These are phyloP conservation scores for Excoecaria agallocha DNA, from an alignment of 345 rosid genomes.

Conservation along the genomic window DNA sequence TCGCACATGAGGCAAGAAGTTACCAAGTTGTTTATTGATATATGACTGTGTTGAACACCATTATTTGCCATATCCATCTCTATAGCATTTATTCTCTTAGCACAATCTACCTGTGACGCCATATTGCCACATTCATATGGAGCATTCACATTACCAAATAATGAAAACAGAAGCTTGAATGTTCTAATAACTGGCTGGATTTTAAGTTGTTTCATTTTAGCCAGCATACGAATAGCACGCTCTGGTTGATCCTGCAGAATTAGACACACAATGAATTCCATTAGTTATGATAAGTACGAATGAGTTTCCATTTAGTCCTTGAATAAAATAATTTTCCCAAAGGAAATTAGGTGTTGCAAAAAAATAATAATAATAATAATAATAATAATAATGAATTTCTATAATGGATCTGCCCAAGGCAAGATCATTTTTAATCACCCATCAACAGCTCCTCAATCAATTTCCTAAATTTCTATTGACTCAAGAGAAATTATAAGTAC, in stretches of 20 bases:
- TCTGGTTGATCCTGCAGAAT: constrained; percentile 71
- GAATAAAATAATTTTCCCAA: not conserved
- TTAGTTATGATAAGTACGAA: not conserved
- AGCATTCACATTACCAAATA: constrained; percentile 67
- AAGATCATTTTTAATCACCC: not conserved
- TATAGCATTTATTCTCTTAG: constrained; percentile 64
- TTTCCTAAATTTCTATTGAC: not conserved
- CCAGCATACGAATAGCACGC: constrained; percentile 59
- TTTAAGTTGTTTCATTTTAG: constrained; percentile 65
- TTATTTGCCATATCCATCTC: constrained; percentile 72
- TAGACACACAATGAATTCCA: constrained; percentile 6
- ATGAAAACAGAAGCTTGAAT: constrained; percentile 63
- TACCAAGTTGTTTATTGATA: constrained; percentile 69
- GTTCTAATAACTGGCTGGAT: constrained; percentile 59
- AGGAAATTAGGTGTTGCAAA: constrained; percentile 3
- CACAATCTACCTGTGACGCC: constrained; percentile 52
- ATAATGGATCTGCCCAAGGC: not conserved
- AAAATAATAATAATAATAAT: not conserved
- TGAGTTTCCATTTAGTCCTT: not conserved
- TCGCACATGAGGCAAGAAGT: constrained; percentile 15
- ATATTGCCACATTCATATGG: constrained; percentile 66
- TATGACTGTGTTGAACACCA: constrained; percentile 58
- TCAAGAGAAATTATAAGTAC: not conserved
- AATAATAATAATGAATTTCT: too few species aligned
- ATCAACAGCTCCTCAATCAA: constrained; percentile 1